These are phyloP conservation scores for Fomitopsis pinicola DNA, from an alignment of 1,284 basidiomycete genomes.

Conservation along the genomic window DNA sequence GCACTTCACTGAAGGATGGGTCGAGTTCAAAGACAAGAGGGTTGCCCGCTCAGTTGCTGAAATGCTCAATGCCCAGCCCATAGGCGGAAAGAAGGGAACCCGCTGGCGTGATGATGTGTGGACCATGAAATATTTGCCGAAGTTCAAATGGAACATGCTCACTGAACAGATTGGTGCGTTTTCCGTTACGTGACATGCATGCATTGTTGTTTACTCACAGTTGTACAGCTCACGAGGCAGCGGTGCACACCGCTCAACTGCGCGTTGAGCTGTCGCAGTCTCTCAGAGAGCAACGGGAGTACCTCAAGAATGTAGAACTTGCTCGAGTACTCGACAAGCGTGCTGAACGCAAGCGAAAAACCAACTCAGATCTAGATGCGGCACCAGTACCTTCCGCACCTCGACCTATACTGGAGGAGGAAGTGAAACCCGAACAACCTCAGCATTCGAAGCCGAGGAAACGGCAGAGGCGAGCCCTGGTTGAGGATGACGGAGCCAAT, in stretches of 20 bases:
- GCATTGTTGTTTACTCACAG: not conserved
- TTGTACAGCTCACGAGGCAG: constrained; percentile 83
- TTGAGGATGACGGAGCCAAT: constrained; percentile 19
- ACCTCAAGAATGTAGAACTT: constrained; percentile 92
- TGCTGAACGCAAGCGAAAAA: constrained; percentile 57
- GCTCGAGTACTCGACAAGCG: constrained; percentile 90
- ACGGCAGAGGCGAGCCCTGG: constrained; percentile 14
- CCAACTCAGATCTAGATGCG: constrained; percentile 14
- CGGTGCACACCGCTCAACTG: constrained; percentile 82
- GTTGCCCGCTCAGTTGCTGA: constrained; percentile 88
- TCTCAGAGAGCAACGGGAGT: constrained; percentile 86
- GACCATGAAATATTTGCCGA: constrained; percentile 99
- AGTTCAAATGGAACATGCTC: constrained; percentile 99
- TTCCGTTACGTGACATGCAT: not conserved
- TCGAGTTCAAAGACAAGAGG: constrained; percentile 94
- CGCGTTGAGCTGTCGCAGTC: constrained; percentile 91
- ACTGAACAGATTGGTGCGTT: constrained; percentile 95
- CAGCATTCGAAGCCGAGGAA: constrained; percentile 28
- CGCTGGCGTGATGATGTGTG: constrained; percentile 96
- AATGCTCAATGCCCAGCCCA: constrained; percentile 95
- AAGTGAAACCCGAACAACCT: constrained; percentile 32
- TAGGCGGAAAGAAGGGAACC: constrained; percentile 90
- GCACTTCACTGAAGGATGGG: constrained; percentile 96
- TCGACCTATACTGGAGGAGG: constrained; percentile 7
- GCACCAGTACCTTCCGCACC: constrained; percentile 4